Evolutionary conservation across 2,329 filamentous ascomycete genomes (phyloP).

Genomic region (Aureobasidium pullulans): DNA sequence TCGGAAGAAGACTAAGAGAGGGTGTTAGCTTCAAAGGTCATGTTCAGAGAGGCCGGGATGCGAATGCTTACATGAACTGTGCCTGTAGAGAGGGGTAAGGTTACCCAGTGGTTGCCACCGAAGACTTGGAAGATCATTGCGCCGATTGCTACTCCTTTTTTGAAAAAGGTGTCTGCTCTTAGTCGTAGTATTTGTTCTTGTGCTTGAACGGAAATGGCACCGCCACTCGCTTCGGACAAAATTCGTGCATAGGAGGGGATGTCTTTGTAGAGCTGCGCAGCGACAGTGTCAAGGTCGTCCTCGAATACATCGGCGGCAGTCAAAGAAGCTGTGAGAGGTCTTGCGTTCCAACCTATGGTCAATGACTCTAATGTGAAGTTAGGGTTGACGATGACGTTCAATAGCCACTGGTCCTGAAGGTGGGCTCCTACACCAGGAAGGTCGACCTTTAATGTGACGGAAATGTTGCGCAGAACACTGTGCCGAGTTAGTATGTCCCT

Average conservation of each 20-base stretch:
- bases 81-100: constrained; percentile 29
- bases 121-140: constrained; percentile 36
- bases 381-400: constrained; percentile 18
- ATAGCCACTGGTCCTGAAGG: constrained; percentile 19
- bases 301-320: constrained; percentile 30
- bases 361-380: neutral
- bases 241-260: constrained; percentile 24
- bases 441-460: constrained; percentile 28
- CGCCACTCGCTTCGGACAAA: constrained; percentile 17
- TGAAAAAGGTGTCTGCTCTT: constrained; percentile 44
- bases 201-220: constrained; percentile 18
- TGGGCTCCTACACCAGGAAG: constrained; percentile 37
- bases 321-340: constrained; percentile 18
- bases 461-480: constrained; percentile 5
- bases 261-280: constrained; percentile 20
- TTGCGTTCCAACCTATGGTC: neutral
- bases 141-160: constrained; percentile 35
- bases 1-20: constrained; percentile 20
- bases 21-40: neutral
- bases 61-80: constrained; percentile 20
- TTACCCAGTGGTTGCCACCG: constrained; percentile 28
- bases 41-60: too few relatives aligned
- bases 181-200: constrained; percentile 37
- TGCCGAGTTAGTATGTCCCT: neutral
- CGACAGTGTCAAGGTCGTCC: constrained; percentile 17